A percentile compares a stretch with the other conserved stretches of the same genome.
phyloP scores from a whole-genome alignment of 352 stramenopile genomes.

The Pythium biforme region DNA sequence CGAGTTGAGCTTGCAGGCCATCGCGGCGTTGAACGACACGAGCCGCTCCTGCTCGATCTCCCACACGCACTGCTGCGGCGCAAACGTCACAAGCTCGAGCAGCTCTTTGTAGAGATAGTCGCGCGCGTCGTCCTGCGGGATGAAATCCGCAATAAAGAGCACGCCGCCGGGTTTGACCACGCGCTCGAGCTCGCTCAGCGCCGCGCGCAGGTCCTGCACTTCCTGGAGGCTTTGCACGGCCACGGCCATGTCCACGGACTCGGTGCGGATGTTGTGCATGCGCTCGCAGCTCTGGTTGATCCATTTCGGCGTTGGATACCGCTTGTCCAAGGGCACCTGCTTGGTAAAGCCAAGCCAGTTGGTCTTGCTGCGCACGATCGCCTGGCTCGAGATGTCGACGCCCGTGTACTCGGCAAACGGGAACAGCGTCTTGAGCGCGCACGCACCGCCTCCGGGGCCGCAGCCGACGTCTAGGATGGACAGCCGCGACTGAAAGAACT shows the following conservation, averaged over 20 bases:
- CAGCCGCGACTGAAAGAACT: slow-evolving; percentile 18
- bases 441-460: slow-evolving; percentile 61
- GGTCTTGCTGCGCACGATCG: slow-evolving; percentile 61
- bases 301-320: slow-evolving; percentile 38
- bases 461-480: slow-evolving; percentile 68
- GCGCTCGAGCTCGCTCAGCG: slow-evolving; percentile 51
- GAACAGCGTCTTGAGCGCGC: slow-evolving; percentile 55
- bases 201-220: slow-evolving; percentile 41
- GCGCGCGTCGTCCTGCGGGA: slow-evolving; percentile 30
- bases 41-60: slow-evolving; percentile 28
- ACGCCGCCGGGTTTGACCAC: slow-evolving; percentile 61
- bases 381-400: slow-evolving; percentile 61
- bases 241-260: slow-evolving; percentile 55
- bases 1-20: slow-evolving; percentile 33
- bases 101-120: slow-evolving; percentile 28
- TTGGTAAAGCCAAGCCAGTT: slow-evolving; percentile 55
- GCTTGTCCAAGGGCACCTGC: slow-evolving; percentile 28
- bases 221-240: slow-evolving; percentile 71
- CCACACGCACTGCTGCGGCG: slow-evolving; percentile 15
- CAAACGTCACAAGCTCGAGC: slow-evolving; percentile 20
- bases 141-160: slow-evolving; percentile 70
- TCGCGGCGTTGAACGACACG: slow-evolving; percentile 24
- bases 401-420: slow-evolving; percentile 50
- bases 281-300: slow-evolving; percentile 68
- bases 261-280: slow-evolving; percentile 46